Base-by-base conservation (phyloP, 768 basidiomycete genomes). In the Suillus cothurnatus region DNA sequence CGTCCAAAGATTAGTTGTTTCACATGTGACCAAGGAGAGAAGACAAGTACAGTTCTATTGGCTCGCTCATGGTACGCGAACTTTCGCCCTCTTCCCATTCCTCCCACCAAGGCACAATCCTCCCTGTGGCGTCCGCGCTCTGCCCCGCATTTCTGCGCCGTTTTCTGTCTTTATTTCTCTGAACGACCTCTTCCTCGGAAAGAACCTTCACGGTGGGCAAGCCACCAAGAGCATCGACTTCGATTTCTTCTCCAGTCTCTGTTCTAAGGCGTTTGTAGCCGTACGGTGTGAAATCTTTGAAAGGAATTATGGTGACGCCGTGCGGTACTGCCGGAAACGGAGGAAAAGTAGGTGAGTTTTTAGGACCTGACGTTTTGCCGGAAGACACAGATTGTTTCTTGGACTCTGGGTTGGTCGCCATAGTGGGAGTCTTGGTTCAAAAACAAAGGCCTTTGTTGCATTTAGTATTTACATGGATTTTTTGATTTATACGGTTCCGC, bases 261-360 rank as follows among this genome's bases (percentile, higher is more conserved):
- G 47, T 62, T 1, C 9, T 45, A 26, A 63, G 17, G 34, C 28
- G 38, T 21, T 47, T 66, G 61, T 76, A 76, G 57, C 75, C 75
- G 15, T 19, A 60, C 0, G 76, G 73, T 0, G 4, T 72, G 67
- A 82, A 87, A 34, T 77, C 72, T 49, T 74, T 72, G 71, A 86
- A 87, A 0, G 83, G 77, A 41, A 79, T 71, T 65, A 86, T 77
- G 34, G 65, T 66, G 23, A 81, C 79, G 21, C 81, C 84, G 6
- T 71, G 69, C 0, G 84, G 84, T 0, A 67, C 55, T 2, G 52
- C 17, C 8, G 86, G 85, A 68, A 86, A 87, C 0, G 85, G 85
- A 1, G 85, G 85, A 64, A 85, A 86, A 12, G 3, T 53, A 26
- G 50, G 0, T 4, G 56, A 26, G 0, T 64, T 61, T 31, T 63